A percentile compares a stretch with the other conserved stretches of the same genome.
Evolutionary conservation across 225 moss, liverwort and hornwort genomes (phyloP).

Genomic region (Pseudisothecium myosuroides): DNA sequence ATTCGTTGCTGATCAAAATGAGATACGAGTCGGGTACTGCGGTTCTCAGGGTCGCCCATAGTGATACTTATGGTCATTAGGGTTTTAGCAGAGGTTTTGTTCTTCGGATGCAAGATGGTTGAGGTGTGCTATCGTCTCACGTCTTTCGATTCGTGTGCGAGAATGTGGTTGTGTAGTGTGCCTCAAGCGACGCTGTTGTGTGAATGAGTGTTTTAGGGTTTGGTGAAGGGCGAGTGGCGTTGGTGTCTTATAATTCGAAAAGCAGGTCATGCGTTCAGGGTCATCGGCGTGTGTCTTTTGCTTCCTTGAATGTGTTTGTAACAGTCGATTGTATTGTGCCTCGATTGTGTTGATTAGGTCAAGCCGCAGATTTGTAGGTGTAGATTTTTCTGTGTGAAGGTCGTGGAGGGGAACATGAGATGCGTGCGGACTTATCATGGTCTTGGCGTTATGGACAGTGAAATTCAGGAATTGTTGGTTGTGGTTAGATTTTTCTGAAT

Average conservation of each 20-base stretch:
- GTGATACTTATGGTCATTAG: background rate
- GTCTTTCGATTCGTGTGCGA: background rate
- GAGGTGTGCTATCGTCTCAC: no score
- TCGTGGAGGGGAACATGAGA: no score
- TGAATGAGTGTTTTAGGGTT: background rate
- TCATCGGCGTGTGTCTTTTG: background rate
- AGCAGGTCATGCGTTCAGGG: background rate
- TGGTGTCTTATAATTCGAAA: background rate
- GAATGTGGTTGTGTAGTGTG: background rate
- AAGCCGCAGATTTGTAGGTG: background rate
- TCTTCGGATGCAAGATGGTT: background rate
- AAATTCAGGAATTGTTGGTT: no score
- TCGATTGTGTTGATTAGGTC: background rate
- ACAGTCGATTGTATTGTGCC: background rate
- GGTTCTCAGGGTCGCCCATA: background rate
- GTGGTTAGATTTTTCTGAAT: background rate
- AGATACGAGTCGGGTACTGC: background rate
- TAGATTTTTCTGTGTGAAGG: background rate
- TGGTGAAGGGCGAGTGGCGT: background rate
- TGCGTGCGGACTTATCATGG: no score
- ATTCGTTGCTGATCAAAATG: background rate
- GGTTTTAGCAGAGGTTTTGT: background rate
- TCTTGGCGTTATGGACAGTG: background rate
- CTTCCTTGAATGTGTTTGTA: background rate
- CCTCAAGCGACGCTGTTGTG: background rate